Evolutionary conservation across 768 basidiomycete genomes (phyloP).

Genomic region (Sporobolomyces pararoseus): DNA sequence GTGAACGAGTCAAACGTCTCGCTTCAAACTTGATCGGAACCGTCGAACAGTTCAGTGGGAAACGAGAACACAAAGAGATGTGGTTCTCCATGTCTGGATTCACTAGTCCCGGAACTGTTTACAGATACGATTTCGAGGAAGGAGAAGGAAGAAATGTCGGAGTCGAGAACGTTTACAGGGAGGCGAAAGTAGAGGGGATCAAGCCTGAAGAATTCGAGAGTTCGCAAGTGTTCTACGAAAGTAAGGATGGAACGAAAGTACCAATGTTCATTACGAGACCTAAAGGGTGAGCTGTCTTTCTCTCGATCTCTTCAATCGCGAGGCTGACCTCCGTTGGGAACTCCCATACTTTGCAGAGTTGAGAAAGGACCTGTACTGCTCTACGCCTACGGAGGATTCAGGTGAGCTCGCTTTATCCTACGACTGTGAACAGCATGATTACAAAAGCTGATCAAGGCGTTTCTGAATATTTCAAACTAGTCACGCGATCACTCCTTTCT

Average conservation of each 20-base stretch:
- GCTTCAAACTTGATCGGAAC: constrained; percentile 67
- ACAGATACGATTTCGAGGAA: constrained; percentile 59
- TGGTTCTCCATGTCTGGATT: constrained; percentile 61
- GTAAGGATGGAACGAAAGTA: constrained; percentile 72
- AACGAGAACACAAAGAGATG: constrained; percentile 60
- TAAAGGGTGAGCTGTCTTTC: constrained; percentile 51
- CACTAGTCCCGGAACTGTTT: constrained; percentile 66
- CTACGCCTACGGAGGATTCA: constrained; percentile 70
- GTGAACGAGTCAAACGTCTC: constrained; percentile 58
- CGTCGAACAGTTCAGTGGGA: constrained; percentile 55
- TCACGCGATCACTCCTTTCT: constrained; percentile 67
- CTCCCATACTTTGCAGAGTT: too few relatives aligned
- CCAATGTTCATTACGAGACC: constrained; percentile 83
- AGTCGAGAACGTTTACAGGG: constrained; percentile 55
- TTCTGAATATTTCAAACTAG: constrained; percentile 52
- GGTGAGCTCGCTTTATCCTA: constrained; percentile 10
- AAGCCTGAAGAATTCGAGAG: constrained; percentile 65
- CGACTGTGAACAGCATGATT: too few relatives aligned
- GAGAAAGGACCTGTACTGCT: constrained; percentile 64
- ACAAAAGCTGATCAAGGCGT: neutral
- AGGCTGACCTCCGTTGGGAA: too few relatives aligned
- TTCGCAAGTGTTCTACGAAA: constrained; percentile 72
- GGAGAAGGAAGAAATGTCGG: constrained; percentile 43
- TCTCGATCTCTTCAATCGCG: neutral
- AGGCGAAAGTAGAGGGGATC: constrained; percentile 61